These are phyloP conservation scores for Colletotrichum tropicale DNA, from an alignment of 2,329 filamentous ascomycete genomes.

Conservation along the genomic window DNA sequence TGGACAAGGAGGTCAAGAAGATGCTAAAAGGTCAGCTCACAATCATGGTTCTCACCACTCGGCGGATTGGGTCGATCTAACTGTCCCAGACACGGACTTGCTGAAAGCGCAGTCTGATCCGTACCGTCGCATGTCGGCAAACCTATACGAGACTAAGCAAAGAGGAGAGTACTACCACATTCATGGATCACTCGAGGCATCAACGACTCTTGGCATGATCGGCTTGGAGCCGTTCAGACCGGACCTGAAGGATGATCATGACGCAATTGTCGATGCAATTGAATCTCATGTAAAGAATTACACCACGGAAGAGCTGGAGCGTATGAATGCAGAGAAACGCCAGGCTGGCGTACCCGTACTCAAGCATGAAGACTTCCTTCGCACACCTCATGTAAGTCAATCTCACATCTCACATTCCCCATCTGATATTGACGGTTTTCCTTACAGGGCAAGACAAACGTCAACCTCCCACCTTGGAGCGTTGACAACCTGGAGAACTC, in stretches of 20 bases:
- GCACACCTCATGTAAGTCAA: constrained; percentile 47
- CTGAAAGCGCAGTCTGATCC: constrained; percentile 72
- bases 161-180: constrained; percentile 75
- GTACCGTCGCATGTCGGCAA: constrained; percentile 75
- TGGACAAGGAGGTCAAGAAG: constrained; percentile 36
- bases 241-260: constrained; percentile 60
- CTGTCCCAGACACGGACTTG: constrained; percentile 68
- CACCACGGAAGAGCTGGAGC: constrained; percentile 60
- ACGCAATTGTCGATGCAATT: constrained; percentile 62
- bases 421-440: constrained; percentile 27
- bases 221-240: constrained; percentile 66
- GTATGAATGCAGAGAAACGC: constrained; percentile 55
- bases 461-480: constrained; percentile 48
- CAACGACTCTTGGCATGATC: constrained; percentile 72
- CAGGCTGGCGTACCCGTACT: constrained; percentile 67
- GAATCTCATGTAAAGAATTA: constrained; percentile 62
- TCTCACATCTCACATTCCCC: background rate
- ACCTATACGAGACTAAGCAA: constrained; percentile 72
- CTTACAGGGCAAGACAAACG: constrained; percentile 48
- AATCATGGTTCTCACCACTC: background rate
- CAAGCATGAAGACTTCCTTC: constrained; percentile 63
- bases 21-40: constrained; percentile 31
- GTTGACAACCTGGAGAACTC: constrained; percentile 54
- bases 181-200: constrained; percentile 75
- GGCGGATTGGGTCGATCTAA: background rate